Evolutionary conservation across 2,329 filamentous ascomycete genomes (phyloP).

Genomic region (Dactylellina cionopaga): DNA sequence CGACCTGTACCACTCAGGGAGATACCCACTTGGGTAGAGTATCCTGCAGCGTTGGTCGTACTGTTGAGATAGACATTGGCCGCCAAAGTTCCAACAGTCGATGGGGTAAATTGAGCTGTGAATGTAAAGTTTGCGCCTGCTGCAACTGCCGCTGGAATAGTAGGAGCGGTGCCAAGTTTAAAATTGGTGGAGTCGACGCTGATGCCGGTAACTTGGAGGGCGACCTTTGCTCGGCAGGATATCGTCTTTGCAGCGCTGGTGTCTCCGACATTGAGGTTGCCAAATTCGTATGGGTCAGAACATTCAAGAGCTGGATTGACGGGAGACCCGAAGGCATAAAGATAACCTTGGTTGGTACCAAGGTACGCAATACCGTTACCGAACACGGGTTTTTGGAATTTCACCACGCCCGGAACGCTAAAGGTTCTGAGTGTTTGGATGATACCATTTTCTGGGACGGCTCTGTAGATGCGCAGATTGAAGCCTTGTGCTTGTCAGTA

Average conservation of each 20-base stretch:
- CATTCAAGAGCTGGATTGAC: constrained; percentile 68
- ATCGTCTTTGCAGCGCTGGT: constrained; percentile 59
- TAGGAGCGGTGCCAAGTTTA: constrained; percentile 57
- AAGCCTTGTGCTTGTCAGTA: no score
- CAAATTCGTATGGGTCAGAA: constrained; percentile 65
- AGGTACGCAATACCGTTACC: constrained; percentile 69
- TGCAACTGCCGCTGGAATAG: constrained; percentile 56
- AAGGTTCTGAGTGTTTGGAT: constrained; percentile 66
- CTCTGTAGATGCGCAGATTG: constrained; percentile 67
- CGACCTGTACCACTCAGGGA: constrained; percentile 65
- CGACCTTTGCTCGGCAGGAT: constrained; percentile 65
- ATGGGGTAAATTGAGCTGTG: constrained; percentile 63
- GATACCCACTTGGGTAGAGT: constrained; percentile 64
- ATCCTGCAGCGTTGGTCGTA: constrained; percentile 64
- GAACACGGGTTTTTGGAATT: constrained; percentile 70
- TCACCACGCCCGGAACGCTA: constrained; percentile 66
- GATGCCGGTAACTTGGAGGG: constrained; percentile 62
- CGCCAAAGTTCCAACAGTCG: constrained; percentile 65
- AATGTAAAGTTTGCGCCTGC: constrained; percentile 63
- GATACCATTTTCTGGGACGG: constrained; percentile 64
- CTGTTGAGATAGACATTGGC: constrained; percentile 65
- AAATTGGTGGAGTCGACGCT: constrained; percentile 60
- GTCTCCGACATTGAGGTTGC: constrained; percentile 62
- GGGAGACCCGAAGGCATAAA: constrained; percentile 69
- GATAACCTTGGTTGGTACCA: constrained; percentile 65